These are phyloP conservation scores for Metschnikowia drakensbergensis DNA, from an alignment of 805 yeast genomes.

Conservation along the genomic window DNA sequence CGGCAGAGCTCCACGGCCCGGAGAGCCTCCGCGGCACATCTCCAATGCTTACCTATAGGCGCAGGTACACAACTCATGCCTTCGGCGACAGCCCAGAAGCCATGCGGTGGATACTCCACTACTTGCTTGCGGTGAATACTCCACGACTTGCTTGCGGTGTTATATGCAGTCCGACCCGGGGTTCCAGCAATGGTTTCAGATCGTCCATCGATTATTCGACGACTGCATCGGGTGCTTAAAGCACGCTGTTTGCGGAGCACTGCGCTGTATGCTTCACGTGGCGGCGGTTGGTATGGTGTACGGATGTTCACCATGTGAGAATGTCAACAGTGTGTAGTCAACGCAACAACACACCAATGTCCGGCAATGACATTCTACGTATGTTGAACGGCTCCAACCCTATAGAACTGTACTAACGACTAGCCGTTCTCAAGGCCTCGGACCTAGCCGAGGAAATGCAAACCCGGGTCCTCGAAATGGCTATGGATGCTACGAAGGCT, in stretches of 20 bases:
- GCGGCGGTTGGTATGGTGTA: neutral
- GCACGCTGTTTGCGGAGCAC: too few species aligned
- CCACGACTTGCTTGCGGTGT: neutral
- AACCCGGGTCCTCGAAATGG: slow-evolving; percentile 43
- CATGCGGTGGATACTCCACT: neutral
- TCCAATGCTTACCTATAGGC: too few species aligned
- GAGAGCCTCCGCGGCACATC: too few species aligned
- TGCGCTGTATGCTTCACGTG: too few species aligned
- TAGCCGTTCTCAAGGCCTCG: slow-evolving; percentile 42
- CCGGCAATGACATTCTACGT: slow-evolving; percentile 4
- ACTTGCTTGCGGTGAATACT: neutral
- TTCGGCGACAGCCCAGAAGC: too few species aligned
- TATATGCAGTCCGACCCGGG: neutral
- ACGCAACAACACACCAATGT: slow-evolving; percentile 3
- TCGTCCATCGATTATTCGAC: too few species aligned
- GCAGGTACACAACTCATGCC: too few species aligned
- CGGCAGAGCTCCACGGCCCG: too few species aligned
- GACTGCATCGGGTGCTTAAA: too few species aligned
- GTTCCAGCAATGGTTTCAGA: neutral
- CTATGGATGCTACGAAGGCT: slow-evolving; percentile 42
- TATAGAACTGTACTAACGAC: neutral
- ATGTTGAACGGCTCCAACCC: neutral
- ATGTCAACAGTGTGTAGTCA: neutral
- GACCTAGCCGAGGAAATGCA: slow-evolving; percentile 53
- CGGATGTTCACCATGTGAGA: neutral